These are phyloP conservation scores for Digitaria exilis DNA, from an alignment of 202 grass and related monocot genomes.

Conservation along the genomic window DNA sequence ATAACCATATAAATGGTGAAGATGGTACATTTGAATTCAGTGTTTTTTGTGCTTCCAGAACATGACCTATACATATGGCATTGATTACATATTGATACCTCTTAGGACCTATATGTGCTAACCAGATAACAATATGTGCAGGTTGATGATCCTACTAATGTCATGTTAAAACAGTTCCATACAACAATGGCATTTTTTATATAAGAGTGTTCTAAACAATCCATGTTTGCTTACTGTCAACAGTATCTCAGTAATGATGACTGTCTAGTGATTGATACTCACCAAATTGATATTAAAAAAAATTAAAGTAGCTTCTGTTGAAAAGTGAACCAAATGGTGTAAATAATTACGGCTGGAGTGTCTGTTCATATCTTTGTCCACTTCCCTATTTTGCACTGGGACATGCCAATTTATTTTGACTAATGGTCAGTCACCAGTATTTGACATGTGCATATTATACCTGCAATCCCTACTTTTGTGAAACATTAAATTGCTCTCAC, in stretches of 20 bases:
- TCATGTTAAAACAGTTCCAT: background rate
- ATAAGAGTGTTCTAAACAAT: background rate
- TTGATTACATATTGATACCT: background rate
- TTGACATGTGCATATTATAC: background rate
- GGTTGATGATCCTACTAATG: background rate
- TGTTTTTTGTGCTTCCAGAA: background rate
- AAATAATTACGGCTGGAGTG: background rate
- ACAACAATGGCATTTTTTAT: background rate
- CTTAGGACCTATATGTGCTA: background rate
- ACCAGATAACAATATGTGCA: background rate
- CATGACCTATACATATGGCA: background rate
- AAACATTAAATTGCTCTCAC: background rate
- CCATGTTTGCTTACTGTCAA: background rate
- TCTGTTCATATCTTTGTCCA: background rate
- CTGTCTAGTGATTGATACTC: background rate
- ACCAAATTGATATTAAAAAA: background rate
- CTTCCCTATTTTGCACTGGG: background rate
- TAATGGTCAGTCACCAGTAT: background rate
- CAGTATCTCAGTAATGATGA: background rate
- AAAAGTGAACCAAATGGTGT: background rate
- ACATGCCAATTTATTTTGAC: background rate
- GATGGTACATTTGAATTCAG: background rate
- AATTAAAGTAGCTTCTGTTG: background rate
- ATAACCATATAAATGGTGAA: background rate
- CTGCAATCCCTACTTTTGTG: background rate